These are phyloP conservation scores for Santalum album DNA, from an alignment of 164 flowering plant genomes.

Conservation along the genomic window DNA sequence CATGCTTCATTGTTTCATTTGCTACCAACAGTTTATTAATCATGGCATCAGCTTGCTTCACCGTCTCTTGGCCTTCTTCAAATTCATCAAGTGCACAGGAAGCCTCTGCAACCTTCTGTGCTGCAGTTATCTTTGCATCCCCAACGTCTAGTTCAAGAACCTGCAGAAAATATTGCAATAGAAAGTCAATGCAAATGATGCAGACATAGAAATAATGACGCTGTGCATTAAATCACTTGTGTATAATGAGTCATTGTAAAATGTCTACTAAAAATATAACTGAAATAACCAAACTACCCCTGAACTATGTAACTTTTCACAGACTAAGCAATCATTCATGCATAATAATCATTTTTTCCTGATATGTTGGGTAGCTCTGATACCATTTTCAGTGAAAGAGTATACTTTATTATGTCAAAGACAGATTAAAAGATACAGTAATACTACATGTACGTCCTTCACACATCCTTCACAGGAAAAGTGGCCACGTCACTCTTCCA, in stretches of 20 bases:
- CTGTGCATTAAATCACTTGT: neutral
- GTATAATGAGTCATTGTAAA: too few relatives aligned
- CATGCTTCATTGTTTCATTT: conserved; percentile 64
- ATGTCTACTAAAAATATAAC: neutral
- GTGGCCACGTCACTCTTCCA: too few relatives aligned
- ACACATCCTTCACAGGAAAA: too few relatives aligned
- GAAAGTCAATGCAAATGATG: neutral
- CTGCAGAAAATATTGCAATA: conserved; percentile 23
- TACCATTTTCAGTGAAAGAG: too few relatives aligned
- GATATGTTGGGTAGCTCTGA: too few relatives aligned
- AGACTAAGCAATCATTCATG: too few relatives aligned
- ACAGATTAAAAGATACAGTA: too few relatives aligned
- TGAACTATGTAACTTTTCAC: too few relatives aligned
- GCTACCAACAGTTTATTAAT: conserved; percentile 67
- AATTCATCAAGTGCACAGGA: conserved; percentile 55
- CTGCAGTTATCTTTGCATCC: conserved; percentile 47
- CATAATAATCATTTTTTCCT: too few relatives aligned
- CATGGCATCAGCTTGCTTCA: conserved; percentile 74
- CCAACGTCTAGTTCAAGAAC: conserved; percentile 47
- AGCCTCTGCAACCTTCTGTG: conserved; percentile 64
- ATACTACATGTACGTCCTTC: too few relatives aligned
- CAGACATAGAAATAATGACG: neutral
- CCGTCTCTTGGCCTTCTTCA: conserved; percentile 73
- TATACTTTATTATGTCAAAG: too few relatives aligned
- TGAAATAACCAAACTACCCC: too few relatives aligned